Percentiles rank a stretch among this genome's conserved stretches.
These are phyloP conservation scores for Ceratocystis cubensis DNA, from an alignment of 2,329 filamentous ascomycete species.

Conservation along the genomic window DNA sequence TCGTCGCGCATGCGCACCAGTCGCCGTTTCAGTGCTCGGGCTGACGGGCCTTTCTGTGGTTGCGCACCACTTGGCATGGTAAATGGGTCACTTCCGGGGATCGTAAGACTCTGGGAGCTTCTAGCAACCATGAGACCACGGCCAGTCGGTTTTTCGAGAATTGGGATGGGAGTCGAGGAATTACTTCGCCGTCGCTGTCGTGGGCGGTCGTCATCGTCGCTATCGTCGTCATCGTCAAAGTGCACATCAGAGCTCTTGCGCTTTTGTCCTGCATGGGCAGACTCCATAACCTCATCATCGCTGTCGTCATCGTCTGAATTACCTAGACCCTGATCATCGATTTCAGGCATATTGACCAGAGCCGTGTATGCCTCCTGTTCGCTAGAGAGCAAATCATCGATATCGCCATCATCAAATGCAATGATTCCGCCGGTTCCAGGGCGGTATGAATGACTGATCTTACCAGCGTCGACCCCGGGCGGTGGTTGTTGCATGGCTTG, in stretches of 20 bases:
- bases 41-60: constrained; percentile 39
- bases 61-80: constrained; percentile 48
- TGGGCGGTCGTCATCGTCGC: constrained; percentile 58
- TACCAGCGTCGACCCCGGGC: constrained; percentile 58
- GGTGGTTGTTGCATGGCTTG: constrained; percentile 40
- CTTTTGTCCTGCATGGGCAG: constrained; percentile 47
- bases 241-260: constrained; percentile 66
- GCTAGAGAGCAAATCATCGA: constrained; percentile 62
- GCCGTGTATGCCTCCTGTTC: constrained; percentile 76
- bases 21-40: constrained; percentile 57
- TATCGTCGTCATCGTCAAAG: constrained; percentile 51
- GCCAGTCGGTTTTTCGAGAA: constrained; percentile 40
- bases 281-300: constrained; percentile 29
- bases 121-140: constrained; percentile 47
- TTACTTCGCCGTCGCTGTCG: constrained; percentile 76
- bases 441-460: constrained; percentile 57
- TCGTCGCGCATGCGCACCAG: constrained; percentile 63
- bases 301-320: constrained; percentile 46
- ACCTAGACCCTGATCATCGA: constrained; percentile 58
- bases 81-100: constrained; percentile 37
- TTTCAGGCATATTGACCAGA: constrained; percentile 80
- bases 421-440: constrained; percentile 77
- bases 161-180: constrained; percentile 57
- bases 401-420: constrained; percentile 92
- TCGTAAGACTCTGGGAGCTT: constrained; percentile 31